A percentile compares a stretch with the other conserved stretches of the same genome.
Conservation (phyloP, 768 basidiomycete species). For the Macrolepiota albuminosa region DNA sequence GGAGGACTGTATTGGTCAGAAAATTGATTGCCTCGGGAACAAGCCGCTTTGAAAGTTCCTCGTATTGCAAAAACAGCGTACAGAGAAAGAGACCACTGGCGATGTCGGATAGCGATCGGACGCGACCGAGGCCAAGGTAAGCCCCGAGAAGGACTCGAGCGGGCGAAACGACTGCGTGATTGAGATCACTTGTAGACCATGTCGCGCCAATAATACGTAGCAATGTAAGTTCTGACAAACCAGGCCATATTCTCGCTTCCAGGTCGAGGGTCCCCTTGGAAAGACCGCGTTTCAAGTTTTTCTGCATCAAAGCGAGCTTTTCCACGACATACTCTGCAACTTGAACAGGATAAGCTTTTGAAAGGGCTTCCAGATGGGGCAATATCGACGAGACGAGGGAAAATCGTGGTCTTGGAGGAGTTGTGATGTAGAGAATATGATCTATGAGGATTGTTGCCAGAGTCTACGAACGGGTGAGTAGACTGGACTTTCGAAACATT, state of each 20-base stretch:
- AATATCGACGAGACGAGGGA: slow-evolving; percentile 58
- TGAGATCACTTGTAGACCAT: slow-evolving; percentile 95
- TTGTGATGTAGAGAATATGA: slow-evolving; percentile 74
- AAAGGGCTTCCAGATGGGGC: slow-evolving; percentile 75
- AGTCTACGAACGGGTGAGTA: slow-evolving; percentile 36
- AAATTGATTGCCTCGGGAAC: slow-evolving; percentile 91
- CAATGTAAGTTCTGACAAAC: slow-evolving; percentile 73
- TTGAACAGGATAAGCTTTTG: slow-evolving; percentile 75
- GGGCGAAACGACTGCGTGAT: slow-evolving; percentile 84
- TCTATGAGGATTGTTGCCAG: slow-evolving; percentile 81
- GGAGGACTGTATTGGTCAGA: slow-evolving; percentile 60
- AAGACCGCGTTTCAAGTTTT: slow-evolving; percentile 84
- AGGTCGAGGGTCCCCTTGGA: slow-evolving; percentile 56
- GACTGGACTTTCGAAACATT: background rate
- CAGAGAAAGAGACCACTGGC: slow-evolving; percentile 87
- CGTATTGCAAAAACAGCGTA: slow-evolving; percentile 81
- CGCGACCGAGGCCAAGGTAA: slow-evolving; percentile 80
- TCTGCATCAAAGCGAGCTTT: slow-evolving; percentile 89
- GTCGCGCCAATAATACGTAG: slow-evolving; percentile 74
- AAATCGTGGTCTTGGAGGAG: slow-evolving; percentile 58
- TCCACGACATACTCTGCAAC: slow-evolving; percentile 74
- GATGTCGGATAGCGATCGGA: slow-evolving; percentile 71
- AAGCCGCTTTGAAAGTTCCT: slow-evolving; percentile 76
- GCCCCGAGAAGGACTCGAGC: slow-evolving; percentile 86
- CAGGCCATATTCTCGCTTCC: slow-evolving; percentile 84